Evolutionary conservation across 768 basidiomycete species (phyloP).

Genomic region (Termitomyces sp.): DNA sequence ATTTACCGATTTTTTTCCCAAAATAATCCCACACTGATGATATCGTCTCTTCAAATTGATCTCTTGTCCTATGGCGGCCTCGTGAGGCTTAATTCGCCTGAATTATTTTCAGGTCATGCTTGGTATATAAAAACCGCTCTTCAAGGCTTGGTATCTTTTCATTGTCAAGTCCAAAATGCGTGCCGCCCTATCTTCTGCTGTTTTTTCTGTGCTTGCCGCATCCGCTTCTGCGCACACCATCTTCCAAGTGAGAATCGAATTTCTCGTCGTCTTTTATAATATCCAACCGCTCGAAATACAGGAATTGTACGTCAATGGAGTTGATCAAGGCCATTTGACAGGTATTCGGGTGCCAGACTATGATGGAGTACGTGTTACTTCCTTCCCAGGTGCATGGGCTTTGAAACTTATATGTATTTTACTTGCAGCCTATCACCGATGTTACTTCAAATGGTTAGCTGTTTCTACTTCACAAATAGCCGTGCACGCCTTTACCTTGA

Average conservation of each 20-base stretch:
- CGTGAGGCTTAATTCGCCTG: neutral
- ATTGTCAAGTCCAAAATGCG: conserved; percentile 1
- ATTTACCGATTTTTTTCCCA: conserved; percentile 12
- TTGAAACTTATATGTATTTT: neutral
- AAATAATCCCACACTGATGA: conserved; percentile 6
- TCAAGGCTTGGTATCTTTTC: neutral
- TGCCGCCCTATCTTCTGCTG: conserved; percentile 3
- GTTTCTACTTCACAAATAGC: neutral
- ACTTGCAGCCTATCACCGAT: conserved; percentile 45
- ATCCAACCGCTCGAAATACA: conserved; percentile 8
- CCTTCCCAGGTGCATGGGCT: neutral
- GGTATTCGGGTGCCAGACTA: conserved; percentile 41
- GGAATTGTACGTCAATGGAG: conserved; percentile 50
- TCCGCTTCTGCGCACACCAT: conserved; percentile 45
- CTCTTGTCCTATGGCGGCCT: neutral
- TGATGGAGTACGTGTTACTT: conserved; percentile 27
- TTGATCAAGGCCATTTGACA: conserved; percentile 34
- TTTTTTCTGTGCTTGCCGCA: conserved; percentile 9
- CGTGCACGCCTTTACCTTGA: neutral
- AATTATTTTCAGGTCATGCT: neutral
- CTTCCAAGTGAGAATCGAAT: conserved; percentile 33
- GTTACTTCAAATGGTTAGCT: conserved; percentile 42
- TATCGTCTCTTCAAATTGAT: neutral
- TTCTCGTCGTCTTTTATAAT: neutral
- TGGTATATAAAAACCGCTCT: conserved; percentile 1